Percentiles rank a stretch among this genome's conserved stretches.
Evolutionary conservation across 2,329 filamentous ascomycete genomes (phyloP).

Genomic region (Alternaria atra): DNA sequence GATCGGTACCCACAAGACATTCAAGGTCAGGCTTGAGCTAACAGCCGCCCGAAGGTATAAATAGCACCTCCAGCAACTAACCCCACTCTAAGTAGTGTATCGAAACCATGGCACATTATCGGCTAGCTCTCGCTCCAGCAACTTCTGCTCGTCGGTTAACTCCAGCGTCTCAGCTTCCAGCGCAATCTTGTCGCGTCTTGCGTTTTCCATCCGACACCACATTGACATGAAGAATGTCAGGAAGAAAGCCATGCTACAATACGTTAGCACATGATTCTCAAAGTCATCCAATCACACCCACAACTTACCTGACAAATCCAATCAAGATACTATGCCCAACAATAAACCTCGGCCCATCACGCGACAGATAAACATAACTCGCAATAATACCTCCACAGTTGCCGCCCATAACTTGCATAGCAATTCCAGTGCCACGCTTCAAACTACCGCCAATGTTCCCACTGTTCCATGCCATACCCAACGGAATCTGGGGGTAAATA

Average conservation of each 20-base stretch:
- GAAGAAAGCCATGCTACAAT: constrained; percentile 56
- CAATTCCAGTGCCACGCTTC: constrained; percentile 65
- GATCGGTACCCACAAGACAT: neutral
- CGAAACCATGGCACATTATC: constrained; percentile 62
- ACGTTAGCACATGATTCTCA: constrained; percentile 6
- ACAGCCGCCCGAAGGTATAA: neutral
- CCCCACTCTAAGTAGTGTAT: constrained; percentile 34
- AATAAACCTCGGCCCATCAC: constrained; percentile 56
- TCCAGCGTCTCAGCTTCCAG: constrained; percentile 52
- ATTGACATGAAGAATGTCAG: constrained; percentile 65
- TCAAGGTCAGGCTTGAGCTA: neutral
- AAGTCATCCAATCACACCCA: neutral
- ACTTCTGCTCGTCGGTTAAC: constrained; percentile 64
- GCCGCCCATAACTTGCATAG: constrained; percentile 64
- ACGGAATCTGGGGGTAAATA: constrained; percentile 65
- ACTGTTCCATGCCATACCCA: constrained; percentile 66
- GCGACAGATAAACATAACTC: constrained; percentile 59
- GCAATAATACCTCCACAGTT: constrained; percentile 78
- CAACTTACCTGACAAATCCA: constrained; percentile 51
- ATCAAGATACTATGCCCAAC: constrained; percentile 59
- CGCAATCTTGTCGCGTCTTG: constrained; percentile 58
- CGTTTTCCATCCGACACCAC: constrained; percentile 67
- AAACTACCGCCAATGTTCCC: constrained; percentile 65
- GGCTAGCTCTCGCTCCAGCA: constrained; percentile 62
- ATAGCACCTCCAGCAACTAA: neutral